Conservation (phyloP, 1,284 basidiomycete species). For the Papiliotrema flavescens region DNA sequence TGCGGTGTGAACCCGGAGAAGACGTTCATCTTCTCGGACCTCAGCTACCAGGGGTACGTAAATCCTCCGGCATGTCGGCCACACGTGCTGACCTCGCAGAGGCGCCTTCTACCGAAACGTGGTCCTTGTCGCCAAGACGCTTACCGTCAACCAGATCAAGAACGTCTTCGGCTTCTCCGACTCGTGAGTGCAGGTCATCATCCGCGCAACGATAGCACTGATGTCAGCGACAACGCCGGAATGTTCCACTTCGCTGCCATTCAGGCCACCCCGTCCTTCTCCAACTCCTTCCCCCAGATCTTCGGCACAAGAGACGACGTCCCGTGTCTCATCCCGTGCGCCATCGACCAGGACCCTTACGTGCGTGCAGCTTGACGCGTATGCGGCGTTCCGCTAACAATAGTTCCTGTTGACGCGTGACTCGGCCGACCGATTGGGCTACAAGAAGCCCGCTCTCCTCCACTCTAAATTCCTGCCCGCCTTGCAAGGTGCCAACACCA, state of each 20-base stretch:
- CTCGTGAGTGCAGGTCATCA: conserved; percentile 60
- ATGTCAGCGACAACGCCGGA: conserved; percentile 88
- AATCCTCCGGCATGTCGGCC: neutral
- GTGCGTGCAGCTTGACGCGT: conserved; percentile 21
- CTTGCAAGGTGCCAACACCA: conserved; percentile 93
- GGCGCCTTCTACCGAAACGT: conserved; percentile 94
- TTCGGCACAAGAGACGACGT: conserved; percentile 81
- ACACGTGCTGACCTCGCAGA: conserved; percentile 40
- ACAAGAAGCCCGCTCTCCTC: conserved; percentile 88
- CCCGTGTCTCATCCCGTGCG: conserved; percentile 93
- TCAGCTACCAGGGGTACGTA: conserved; percentile 68
- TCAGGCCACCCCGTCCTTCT: conserved; percentile 95
- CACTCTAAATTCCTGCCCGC: conserved; percentile 99
- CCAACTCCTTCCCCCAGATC: conserved; percentile 98
- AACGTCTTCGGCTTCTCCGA: conserved; percentile 96
- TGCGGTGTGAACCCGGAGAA: conserved; percentile 89
- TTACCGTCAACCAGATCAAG: conserved; percentile 90
- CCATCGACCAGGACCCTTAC: conserved; percentile 81
- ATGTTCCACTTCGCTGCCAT: conserved; percentile 98
- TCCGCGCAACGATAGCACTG: neutral
- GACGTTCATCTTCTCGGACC: conserved; percentile 96
- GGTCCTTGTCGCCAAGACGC: conserved; percentile 85
- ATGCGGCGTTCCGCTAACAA: neutral
- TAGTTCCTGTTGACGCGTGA: conserved; percentile 96
- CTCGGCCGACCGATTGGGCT: conserved; percentile 88